Base-by-base conservation (phyloP, 306 rosid genomes). In the Hylodesmum podocarpum region DNA sequence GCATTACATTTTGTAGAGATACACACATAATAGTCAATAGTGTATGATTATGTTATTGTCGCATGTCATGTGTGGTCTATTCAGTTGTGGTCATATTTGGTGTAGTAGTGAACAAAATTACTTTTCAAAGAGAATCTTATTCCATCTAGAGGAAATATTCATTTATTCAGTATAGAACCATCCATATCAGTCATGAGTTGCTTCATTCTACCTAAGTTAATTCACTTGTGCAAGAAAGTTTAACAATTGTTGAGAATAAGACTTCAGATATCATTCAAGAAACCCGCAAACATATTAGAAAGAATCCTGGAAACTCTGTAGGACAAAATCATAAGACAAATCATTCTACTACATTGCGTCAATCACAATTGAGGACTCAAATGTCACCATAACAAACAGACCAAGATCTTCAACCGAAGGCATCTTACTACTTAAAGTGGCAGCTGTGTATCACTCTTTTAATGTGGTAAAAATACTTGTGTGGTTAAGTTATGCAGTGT, bases 351-450 rank as follows among this genome's bases (percentile, higher is more conserved):
- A 33, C 39, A 6, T 24, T 16, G 73, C 87, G 82, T 39, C 85
- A 86, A 15, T 74, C 86, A 29, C 89, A 85, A 44, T 43, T 72
- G 63, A 84, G 81, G 53, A 51, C 81, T 75, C 95, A 86, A 31
- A 72, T 46, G 69, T 9, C 83, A 6, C 82, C 81, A 72, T 71
- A 54, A 63, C 91, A 89, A 83, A 79, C 89, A 46, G 89, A 81
- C 86, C 86, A 88, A 70, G 97, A 88, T 75, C 98, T 93, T 84
- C 98, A 93, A 81, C 78, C 90, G 90, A 93, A 90, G 91, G 98
- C 98, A 76, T 93, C 96, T 83, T 89, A 93, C 87, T 93, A 90
- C 89, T 91, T 90, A 88, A 90, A 93, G 96, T 90, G 93, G 93
- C 92, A 86, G 89, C 90, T 84, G n/a, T 93, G 88, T 88, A 86